Conservation (phyloP, 768 basidiomycete genomes). For the Mycena vulgaris region DNA sequence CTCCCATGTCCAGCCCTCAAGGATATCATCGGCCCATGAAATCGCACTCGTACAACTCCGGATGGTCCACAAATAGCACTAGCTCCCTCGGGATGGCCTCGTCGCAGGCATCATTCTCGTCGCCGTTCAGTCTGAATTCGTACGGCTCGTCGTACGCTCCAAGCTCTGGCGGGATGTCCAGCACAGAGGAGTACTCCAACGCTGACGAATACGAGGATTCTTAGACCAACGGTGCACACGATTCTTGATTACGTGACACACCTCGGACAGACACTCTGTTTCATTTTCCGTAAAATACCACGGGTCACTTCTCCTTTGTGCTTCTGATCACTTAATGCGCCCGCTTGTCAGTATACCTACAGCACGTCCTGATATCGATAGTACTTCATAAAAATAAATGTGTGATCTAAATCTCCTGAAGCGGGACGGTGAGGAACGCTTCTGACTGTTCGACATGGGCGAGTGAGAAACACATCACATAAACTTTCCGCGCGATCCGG, state of each 20-base stretch:
- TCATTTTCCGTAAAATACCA: slow-evolving; percentile 23
- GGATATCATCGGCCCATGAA: slow-evolving; percentile 33
- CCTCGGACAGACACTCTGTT: slow-evolving; percentile 21
- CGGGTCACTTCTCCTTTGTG: not conserved
- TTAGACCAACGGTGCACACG: slow-evolving; percentile 40
- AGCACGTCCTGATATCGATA: not conserved
- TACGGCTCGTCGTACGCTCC: slow-evolving; percentile 54
- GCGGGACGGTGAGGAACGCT: not conserved
- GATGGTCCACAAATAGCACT: slow-evolving; percentile 25
- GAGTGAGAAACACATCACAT: slow-evolving; percentile 17
- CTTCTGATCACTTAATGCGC: slow-evolving; percentile 11
- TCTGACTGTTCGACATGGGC: slow-evolving; percentile 16
- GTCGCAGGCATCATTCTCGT: slow-evolving; percentile 32
- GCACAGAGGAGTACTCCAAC: slow-evolving; percentile 60
- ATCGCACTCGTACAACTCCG: slow-evolving; percentile 25
- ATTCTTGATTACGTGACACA: slow-evolving; percentile 22
- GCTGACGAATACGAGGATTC: slow-evolving; percentile 57
- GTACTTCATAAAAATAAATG: slow-evolving; percentile 25
- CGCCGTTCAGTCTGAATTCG: slow-evolving; percentile 41
- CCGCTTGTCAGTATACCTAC: slow-evolving; percentile 9
- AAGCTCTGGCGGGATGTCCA: slow-evolving; percentile 54
- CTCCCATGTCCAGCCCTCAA: slow-evolving; percentile 18
- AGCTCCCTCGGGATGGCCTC: slow-evolving; percentile 27
- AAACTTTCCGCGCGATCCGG: slow-evolving; percentile 35
- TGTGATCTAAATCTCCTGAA: slow-evolving; percentile 9